These are phyloP conservation scores for Eucalyptus shirleyi DNA, from an alignment of 345 rosid genomes.

Conservation along the genomic window DNA sequence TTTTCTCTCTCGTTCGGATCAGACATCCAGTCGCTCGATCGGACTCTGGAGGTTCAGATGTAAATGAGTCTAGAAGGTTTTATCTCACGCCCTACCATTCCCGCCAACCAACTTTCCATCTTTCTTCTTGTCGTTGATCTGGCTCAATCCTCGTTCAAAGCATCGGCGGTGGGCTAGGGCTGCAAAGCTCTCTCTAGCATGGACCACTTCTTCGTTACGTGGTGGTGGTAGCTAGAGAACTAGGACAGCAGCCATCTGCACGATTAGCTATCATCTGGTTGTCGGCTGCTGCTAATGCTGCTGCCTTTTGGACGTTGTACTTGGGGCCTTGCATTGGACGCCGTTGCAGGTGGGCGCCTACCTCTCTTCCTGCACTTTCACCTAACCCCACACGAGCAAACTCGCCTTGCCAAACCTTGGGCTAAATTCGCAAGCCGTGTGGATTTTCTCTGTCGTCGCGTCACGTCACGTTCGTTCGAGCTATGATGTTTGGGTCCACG, in stretches of 20 bases:
- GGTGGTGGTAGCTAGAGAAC: neutral
- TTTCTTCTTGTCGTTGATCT: neutral
- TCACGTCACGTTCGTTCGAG: neutral
- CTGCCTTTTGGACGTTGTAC: neutral
- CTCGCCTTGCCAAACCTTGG: neutral
- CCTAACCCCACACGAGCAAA: neutral
- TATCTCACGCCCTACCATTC: neutral
- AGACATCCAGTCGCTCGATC: fast-evolving
- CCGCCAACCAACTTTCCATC: neutral
- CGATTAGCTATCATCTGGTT: neutral
- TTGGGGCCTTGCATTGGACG: neutral
- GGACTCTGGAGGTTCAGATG: fast-evolving
- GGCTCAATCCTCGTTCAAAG: neutral
- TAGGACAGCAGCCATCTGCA: neutral
- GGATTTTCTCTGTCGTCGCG: neutral
- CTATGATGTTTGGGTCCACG: neutral
- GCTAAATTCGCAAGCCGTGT: neutral
- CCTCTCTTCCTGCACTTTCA: neutral
- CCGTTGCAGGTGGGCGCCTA: neutral
- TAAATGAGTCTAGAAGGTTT: neutral
- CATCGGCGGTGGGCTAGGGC: neutral
- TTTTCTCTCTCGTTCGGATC: fast-evolving
- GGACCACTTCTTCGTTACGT: neutral
- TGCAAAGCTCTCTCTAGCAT: neutral
- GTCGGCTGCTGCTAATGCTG: neutral